Evolutionary conservation across 306 rosid genomes (phyloP).

Genomic region (Cicer judaicum): DNA sequence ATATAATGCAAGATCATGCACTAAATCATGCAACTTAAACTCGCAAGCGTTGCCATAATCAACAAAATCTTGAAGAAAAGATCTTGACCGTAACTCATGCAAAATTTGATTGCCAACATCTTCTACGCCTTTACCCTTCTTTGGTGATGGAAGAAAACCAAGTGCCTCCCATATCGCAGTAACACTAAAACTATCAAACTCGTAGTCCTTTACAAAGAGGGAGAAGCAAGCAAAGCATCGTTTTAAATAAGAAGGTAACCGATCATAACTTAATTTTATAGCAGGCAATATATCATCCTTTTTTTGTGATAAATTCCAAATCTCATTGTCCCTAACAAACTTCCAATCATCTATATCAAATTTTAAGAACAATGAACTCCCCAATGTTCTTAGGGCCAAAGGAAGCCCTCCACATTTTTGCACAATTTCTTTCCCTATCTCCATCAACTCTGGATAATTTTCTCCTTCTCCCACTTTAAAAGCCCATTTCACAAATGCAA

Average conservation of each 20-base stretch:
- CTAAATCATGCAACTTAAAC: constrained; percentile 26
- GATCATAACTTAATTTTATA: constrained; percentile 47
- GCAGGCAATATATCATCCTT: constrained; percentile 36
- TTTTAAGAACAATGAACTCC: constrained; percentile 11
- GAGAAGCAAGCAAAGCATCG: constrained; percentile 47
- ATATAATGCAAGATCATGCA: constrained; percentile 17
- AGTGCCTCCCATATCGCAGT: constrained; percentile 40
- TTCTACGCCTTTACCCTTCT: not conserved
- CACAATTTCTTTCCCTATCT: constrained; percentile 4
- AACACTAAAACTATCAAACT: not conserved
- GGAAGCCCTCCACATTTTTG: constrained; percentile 50
- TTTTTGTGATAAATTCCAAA: constrained; percentile 42
- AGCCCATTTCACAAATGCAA: constrained; percentile 47
- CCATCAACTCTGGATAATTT: constrained; percentile 9
- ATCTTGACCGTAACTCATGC: not conserved
- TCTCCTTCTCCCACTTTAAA: constrained; percentile 42
- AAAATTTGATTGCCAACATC: constrained; percentile 35
- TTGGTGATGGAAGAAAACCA: constrained; percentile 30
- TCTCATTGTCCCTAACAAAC: constrained; percentile 37
- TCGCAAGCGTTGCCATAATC: fast-evolving
- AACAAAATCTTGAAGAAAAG: constrained; percentile 1
- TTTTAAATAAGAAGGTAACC: constrained; percentile 44
- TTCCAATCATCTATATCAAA: not conserved
- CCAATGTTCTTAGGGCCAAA: constrained; percentile 47
- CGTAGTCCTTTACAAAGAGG: constrained; percentile 22